Conservation (phyloP, 1,139 yeast genomes). For the Pichia sp. region DNA sequence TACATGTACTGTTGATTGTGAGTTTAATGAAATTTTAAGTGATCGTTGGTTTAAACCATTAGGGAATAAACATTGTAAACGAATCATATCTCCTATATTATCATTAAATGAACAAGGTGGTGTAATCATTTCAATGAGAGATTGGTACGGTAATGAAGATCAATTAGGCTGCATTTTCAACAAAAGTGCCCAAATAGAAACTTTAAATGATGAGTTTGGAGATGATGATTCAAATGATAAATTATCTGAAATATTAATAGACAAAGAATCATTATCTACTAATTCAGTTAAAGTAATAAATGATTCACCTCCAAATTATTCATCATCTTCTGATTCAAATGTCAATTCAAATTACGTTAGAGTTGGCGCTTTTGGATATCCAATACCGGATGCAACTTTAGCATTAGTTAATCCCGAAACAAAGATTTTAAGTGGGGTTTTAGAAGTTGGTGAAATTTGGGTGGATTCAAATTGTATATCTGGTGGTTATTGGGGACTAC, state of each 20-base stretch:
- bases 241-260: conserved; percentile 68
- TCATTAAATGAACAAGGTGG: conserved; percentile 95
- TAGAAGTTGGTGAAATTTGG: conserved; percentile 97
- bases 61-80: conserved; percentile 73
- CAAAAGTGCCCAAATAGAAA: conserved; percentile 29
- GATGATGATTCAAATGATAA: conserved; percentile 26
- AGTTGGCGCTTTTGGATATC: conserved; percentile 90
- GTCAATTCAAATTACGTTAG: conserved; percentile 46
- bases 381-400: conserved; percentile 86
- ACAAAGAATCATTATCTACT: conserved; percentile 71
- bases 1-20: conserved; percentile 90
- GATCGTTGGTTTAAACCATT: conserved; percentile 87
- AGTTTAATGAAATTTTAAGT: conserved; percentile 82
- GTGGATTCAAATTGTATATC: conserved; percentile 83
- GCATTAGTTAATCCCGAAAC: conserved; percentile 95
- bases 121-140: conserved; percentile 84
- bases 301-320: conserved; percentile 45
- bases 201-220: conserved; percentile 18
- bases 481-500: conserved; percentile 81
- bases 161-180: conserved; percentile 43
- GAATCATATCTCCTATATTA: conserved; percentile 82
- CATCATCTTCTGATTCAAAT: conserved; percentile 35
- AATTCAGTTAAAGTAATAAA: conserved; percentile 70
- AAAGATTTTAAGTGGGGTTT: conserved; percentile 53
- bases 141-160: conserved; percentile 74